phyloP scores from a whole-genome alignment of 2,329 filamentous ascomycete genomes.

The Endothia cerciana region DNA sequence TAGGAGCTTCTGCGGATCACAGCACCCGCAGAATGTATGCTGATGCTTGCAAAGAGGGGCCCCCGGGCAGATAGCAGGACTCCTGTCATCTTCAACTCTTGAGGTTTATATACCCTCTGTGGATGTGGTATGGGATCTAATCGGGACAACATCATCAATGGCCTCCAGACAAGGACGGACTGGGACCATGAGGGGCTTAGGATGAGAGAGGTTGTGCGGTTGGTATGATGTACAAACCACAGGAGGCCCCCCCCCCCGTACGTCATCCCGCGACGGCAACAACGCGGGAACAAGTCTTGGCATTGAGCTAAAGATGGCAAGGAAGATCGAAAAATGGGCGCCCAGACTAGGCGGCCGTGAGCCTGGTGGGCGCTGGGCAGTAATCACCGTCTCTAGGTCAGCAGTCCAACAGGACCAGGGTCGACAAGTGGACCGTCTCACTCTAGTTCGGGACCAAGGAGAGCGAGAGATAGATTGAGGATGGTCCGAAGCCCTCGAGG shows the following conservation, averaged over 20 bases:
- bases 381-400: background rate
- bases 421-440: slow-evolving; percentile 1
- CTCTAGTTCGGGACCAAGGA: background rate
- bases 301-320: slow-evolving; percentile 7
- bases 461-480: background rate
- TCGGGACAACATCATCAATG: too few species aligned
- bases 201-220: background rate
- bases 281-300: slow-evolving; percentile 12
- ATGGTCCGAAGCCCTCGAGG: background rate
- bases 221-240: background rate
- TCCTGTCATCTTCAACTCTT: too few species aligned
- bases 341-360: background rate
- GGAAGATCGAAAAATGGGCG: background rate
- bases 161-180: too few species aligned
- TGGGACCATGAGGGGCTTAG: background rate
- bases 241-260: background rate
- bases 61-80: too few species aligned
- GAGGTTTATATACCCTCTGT: too few species aligned
- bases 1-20: too few species aligned
- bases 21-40: too few species aligned
- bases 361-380: background rate
- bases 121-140: too few species aligned
- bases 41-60: too few species aligned
- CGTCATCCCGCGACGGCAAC: slow-evolving; percentile 8
- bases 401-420: background rate